Conservation (phyloP, 129 eudicot species). For the Flaveria sonorensis region DNA sequence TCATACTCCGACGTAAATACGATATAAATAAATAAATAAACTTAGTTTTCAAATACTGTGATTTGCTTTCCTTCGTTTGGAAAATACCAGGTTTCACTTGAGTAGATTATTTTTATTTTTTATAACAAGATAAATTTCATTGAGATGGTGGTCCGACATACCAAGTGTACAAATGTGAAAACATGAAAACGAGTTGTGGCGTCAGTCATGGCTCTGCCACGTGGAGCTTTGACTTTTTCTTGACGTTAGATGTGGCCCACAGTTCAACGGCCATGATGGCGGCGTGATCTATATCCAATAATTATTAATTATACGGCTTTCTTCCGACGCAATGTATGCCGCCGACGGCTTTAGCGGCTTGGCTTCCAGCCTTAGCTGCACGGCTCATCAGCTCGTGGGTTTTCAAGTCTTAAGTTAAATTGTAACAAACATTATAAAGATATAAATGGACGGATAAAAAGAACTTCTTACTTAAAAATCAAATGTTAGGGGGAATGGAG, state of each 20-base stretch:
- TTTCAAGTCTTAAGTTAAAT: no score
- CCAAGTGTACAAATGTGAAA: neutral
- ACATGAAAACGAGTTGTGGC: neutral
- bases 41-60: no score
- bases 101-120: no score
- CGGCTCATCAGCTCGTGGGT: no score
- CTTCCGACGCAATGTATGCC: neutral
- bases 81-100: no score
- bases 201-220: constrained; percentile 25
- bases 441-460: no score
- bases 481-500: no score
- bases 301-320: neutral
- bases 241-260: constrained; percentile 1
- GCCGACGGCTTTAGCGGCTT: constrained; percentile 1
- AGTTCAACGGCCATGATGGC: constrained; percentile 22
- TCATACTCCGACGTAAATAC: no score
- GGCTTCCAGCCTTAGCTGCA: neutral
- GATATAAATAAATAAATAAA: no score
- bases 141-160: neutral
- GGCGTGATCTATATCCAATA: neutral
- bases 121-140: neutral
- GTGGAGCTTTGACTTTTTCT: constrained; percentile 13
- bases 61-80: no score
- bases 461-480: no score
- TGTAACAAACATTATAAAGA: no score